Evolutionary conservation across 495 filamentous ascomycete species (phyloP).

Genomic region (Rhizodiscina lignyota): DNA sequence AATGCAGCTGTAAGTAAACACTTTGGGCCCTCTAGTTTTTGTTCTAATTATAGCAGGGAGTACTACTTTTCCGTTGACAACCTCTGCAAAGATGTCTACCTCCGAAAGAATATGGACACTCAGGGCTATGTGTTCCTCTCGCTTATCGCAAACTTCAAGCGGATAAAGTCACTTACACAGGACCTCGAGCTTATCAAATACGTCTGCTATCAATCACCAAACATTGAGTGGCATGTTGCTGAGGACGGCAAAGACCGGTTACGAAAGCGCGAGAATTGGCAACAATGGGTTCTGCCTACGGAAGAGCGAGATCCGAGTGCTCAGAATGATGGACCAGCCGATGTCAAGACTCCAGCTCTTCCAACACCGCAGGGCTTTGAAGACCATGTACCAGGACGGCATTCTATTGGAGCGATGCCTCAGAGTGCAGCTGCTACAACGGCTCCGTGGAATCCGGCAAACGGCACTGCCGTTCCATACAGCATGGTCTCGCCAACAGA

Average conservation of each 20-base stretch:
- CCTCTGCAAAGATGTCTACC: conserved; percentile 81
- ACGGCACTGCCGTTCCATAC: too few relatives aligned
- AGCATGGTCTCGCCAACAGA: too few relatives aligned
- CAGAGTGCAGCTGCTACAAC: background rate
- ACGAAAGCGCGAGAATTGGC: conserved; percentile 61
- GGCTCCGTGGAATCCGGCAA: too few relatives aligned
- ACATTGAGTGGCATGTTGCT: conserved; percentile 51
- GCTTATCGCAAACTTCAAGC: conserved; percentile 68
- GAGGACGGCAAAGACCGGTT: conserved; percentile 65
- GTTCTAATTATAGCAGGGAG: conserved; percentile 31
- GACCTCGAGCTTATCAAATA: conserved; percentile 57
- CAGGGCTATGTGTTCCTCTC: conserved; percentile 75
- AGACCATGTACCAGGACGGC: background rate
- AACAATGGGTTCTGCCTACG: conserved; percentile 56
- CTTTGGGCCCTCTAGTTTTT: background rate
- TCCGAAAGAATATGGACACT: conserved; percentile 83
- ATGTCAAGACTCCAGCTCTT: conserved; percentile 18
- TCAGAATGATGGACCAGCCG: conserved; percentile 38
- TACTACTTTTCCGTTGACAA: conserved; percentile 98
- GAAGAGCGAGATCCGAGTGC: conserved; percentile 43
- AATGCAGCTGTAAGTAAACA: conserved; percentile 45
- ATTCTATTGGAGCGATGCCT: conserved; percentile 1
- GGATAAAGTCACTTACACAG: conserved; percentile 58
- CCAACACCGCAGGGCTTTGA: conserved; percentile 15
- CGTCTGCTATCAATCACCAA: conserved; percentile 51